Conservation (phyloP, 257 asterid species). For the Solanum peruvianum region DNA sequence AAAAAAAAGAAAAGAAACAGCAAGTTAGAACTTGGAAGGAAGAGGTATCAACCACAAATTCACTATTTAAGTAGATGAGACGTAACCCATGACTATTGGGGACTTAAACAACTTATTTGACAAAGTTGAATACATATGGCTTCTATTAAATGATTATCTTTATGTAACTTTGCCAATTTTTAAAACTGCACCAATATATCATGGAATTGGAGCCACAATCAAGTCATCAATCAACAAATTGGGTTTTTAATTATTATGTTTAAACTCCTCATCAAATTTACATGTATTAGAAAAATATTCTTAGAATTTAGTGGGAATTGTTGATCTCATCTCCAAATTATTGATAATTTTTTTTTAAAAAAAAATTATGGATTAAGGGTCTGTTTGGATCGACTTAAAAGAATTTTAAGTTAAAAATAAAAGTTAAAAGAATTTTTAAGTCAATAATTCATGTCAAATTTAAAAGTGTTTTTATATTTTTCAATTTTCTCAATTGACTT, state of each 20-base stretch:
- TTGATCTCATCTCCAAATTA: no score
- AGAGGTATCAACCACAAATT: neutral
- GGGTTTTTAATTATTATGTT: neutral
- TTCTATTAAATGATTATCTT: neutral
- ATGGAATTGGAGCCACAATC: neutral
- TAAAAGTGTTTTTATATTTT: no score
- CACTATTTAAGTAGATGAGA: neutral
- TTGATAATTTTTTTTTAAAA: no score
- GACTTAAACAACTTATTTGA: neutral
- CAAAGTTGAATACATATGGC: neutral
- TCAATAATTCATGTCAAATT: neutral
- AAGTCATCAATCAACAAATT: neutral
- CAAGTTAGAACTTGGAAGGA: neutral
- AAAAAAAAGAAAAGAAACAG: neutral
- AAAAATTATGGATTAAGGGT: no score
- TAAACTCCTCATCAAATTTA: neutral
- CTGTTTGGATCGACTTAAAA: no score
- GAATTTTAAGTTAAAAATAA: no score
- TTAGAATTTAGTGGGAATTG: neutral
- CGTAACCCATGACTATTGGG: neutral
- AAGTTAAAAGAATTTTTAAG: no score
- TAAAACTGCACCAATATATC: neutral
- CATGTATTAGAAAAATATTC: no score
- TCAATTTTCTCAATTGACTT: neutral
- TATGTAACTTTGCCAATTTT: neutral